Evolutionary conservation across 73 alveolate species (phyloP).

Genomic region (Tetrahymena elliotti): DNA sequence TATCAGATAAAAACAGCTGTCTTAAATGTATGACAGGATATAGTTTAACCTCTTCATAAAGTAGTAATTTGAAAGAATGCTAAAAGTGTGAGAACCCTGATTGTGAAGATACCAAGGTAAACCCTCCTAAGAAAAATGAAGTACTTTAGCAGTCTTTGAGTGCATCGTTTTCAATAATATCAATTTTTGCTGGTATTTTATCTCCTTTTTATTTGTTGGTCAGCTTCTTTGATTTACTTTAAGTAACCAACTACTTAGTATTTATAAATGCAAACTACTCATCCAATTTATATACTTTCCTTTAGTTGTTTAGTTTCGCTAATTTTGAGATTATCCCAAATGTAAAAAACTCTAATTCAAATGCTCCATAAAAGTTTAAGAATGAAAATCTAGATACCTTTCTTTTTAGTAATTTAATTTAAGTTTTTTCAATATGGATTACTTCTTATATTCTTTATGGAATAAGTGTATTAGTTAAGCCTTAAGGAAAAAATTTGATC

Average conservation of each 20-base stretch:
- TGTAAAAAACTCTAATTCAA: background rate
- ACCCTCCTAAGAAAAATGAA: background rate
- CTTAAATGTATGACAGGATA: background rate
- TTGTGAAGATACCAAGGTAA: background rate
- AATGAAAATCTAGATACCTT: background rate
- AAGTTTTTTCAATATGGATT: background rate
- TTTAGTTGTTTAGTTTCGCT: background rate
- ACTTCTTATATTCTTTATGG: background rate
- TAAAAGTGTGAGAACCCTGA: background rate
- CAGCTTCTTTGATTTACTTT: background rate
- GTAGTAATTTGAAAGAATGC: background rate
- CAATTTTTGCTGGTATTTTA: background rate
- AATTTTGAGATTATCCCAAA: background rate
- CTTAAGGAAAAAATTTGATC: background rate
- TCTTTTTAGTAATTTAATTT: background rate
- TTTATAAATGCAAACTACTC: background rate
- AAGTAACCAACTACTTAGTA: background rate
- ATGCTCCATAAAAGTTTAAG: background rate
- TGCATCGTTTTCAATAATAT: background rate
- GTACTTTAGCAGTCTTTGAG: background rate
- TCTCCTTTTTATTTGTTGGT: background rate
- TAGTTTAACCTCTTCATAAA: background rate
- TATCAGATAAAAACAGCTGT: background rate
- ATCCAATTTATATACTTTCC: background rate
- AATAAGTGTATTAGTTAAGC: background rate